Conservation (phyloP, 176 grass and related monocot genomes). For the Phyllostachys edulis region DNA sequence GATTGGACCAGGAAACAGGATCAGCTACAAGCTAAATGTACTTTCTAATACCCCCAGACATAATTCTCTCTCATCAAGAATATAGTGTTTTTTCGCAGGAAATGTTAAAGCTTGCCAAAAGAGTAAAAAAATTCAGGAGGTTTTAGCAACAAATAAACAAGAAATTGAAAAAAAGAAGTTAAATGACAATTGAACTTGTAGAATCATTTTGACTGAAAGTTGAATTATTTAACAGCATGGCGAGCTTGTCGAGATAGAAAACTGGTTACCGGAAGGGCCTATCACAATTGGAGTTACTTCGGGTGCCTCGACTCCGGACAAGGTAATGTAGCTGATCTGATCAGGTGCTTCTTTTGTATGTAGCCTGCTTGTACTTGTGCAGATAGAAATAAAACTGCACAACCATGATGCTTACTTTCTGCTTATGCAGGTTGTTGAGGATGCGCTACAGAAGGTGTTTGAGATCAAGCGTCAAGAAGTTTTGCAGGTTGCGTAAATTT, state of each 20-base stretch:
- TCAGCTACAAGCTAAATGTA: conserved; percentile 95
- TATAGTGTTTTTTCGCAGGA: neutral
- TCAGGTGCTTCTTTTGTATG: neutral
- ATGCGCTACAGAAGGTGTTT: conserved; percentile 60
- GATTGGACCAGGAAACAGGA: conserved; percentile 95
- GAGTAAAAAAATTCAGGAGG: neutral
- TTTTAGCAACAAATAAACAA: neutral
- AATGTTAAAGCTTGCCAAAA: neutral
- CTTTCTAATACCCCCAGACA: conserved; percentile 10
- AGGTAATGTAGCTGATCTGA: conserved; percentile 42
- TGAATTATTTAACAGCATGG: conserved; percentile 66
- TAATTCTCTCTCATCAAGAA: conserved; percentile 2
- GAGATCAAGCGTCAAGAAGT: conserved; percentile 89
- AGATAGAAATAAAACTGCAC: neutral
- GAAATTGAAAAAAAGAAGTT: neutral
- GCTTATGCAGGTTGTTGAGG: conserved; percentile 74
- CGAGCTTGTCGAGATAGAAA: conserved; percentile 84
- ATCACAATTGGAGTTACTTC: conserved; percentile 87
- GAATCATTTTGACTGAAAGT: neutral
- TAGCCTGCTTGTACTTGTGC: neutral
- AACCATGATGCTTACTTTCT: neutral
- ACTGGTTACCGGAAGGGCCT: conserved; percentile 78
- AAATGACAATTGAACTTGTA: neutral
- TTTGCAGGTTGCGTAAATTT: conserved; percentile 57
- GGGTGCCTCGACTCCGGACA: conserved; percentile 93